Conservation (phyloP, 345 rosid genomes). For the Limnanthes douglasii region DNA sequence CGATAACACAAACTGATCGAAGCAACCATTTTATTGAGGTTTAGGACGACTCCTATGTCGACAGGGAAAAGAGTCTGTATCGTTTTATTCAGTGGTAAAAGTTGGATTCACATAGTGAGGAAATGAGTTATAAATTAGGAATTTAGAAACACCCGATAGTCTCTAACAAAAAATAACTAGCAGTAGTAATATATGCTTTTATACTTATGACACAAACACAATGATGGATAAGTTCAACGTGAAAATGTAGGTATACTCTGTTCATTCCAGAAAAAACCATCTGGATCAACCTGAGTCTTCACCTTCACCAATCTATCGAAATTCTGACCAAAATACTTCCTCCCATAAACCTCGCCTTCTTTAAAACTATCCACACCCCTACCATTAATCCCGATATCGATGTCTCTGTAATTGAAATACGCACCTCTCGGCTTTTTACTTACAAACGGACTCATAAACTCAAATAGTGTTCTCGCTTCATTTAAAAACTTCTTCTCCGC, state of each 20-base stretch:
- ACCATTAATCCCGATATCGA: conserved; percentile 23
- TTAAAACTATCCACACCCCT: conserved; percentile 13
- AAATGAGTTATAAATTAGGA: too few species aligned
- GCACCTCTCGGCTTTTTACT: conserved; percentile 45
- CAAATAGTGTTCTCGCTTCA: conserved; percentile 15
- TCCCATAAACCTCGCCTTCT: conserved; percentile 31
- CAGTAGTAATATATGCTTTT: too few species aligned
- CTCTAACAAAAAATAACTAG: too few species aligned
- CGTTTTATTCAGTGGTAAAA: too few species aligned
- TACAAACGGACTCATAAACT: conserved; percentile 40
- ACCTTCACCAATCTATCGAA: conserved; percentile 30
- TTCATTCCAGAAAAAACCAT: conserved; percentile 29
- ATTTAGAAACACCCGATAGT: too few species aligned
- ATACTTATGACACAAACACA: too few species aligned
- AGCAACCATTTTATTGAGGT: too few species aligned
- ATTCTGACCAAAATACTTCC: conserved; percentile 26
- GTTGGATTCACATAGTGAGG: too few species aligned
- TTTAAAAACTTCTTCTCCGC: conserved; percentile 11
- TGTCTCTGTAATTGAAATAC: conserved; percentile 35
- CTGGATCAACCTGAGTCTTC: conserved; percentile 29
- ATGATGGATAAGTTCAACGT: too few species aligned
- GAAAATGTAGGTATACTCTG: conserved; percentile 29
- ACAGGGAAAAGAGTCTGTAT: too few species aligned
- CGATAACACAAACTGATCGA: too few species aligned
- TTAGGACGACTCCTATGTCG: too few species aligned